A percentile compares a stretch with the other conserved stretches of the same genome.
Conservation (phyloP, 108 stramenopile species). For the Stephanodiscus minutulus region DNA sequence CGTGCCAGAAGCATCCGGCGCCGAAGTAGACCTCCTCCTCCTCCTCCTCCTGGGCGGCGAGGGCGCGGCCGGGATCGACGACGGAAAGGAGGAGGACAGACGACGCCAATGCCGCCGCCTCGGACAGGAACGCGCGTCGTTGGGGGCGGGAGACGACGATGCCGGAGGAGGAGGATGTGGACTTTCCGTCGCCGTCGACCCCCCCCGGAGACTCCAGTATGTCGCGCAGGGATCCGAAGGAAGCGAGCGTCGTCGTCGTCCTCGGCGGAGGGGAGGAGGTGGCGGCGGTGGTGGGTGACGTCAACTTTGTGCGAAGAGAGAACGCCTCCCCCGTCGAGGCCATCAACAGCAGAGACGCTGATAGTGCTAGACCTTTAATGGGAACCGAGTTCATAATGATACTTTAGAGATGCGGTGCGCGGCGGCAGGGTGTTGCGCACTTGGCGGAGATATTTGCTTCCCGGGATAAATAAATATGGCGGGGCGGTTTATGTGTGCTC, state of each 20-base stretch:
- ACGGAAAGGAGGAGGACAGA: background rate
- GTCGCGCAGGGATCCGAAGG: slow-evolving; percentile 27
- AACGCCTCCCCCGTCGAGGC: slow-evolving; percentile 12
- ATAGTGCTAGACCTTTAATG: background rate
- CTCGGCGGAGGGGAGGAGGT: background rate
- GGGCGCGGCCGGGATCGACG: background rate
- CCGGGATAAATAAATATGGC: no score
- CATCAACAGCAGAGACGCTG: background rate
- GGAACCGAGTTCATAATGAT: no score
- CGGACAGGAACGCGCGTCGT: no score
- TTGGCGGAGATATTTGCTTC: no score
- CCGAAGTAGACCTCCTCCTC: slow-evolving; percentile 34
- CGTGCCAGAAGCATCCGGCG: slow-evolving; percentile 48
- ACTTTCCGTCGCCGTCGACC: slow-evolving; percentile 10
- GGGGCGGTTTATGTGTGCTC: no score
- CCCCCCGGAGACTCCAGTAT: no score
- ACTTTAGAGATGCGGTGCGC: no score
- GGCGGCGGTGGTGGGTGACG: background rate
- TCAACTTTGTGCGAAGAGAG: background rate
- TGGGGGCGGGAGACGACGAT: background rate
- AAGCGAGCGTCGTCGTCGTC: background rate
- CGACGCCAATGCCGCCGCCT: no score
- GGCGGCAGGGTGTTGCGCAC: no score
- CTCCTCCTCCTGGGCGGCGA: background rate
- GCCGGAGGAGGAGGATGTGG: background rate